Conservation (phyloP, 2,329 filamentous ascomycete genomes). For the Verticillium tricorpus region DNA sequence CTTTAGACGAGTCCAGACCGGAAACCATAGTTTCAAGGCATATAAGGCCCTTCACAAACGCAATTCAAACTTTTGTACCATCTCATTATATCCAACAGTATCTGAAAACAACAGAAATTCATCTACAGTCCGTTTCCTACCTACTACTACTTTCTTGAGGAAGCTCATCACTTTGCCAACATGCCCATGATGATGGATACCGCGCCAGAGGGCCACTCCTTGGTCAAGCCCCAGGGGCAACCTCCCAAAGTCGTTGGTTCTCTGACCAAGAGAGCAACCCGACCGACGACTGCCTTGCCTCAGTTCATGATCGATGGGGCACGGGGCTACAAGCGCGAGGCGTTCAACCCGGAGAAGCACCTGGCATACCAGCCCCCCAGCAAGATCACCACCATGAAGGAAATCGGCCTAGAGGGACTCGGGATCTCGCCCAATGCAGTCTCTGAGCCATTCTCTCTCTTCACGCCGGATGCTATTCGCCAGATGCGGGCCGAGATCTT, state of each 20-base stretch:
- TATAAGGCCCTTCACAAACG: background rate
- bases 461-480: conserved; percentile 55
- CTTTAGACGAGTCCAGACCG: background rate
- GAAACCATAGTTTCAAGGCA: background rate
- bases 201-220: background rate
- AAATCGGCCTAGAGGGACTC: conserved; percentile 51
- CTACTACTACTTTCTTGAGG: background rate
- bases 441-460: conserved; percentile 61
- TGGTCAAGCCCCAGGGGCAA: background rate
- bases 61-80: no score
- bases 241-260: conserved; percentile 22
- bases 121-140: no score
- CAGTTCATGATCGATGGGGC: conserved; percentile 21
- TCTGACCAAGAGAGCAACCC: conserved; percentile 20
- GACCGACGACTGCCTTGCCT: conserved; percentile 20
- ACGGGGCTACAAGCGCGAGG: conserved; percentile 11
- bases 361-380: conserved; percentile 45
- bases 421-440: conserved; percentile 61
- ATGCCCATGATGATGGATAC: background rate
- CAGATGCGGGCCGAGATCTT: conserved; percentile 61
- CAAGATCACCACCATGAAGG: conserved; percentile 56
- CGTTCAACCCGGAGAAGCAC: conserved; percentile 52
- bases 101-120: no score
- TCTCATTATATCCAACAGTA: no score
- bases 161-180: background rate